These are phyloP conservation scores for Tympanopsis confertula DNA, from an alignment of 2,329 filamentous ascomycete species.

Conservation along the genomic window DNA sequence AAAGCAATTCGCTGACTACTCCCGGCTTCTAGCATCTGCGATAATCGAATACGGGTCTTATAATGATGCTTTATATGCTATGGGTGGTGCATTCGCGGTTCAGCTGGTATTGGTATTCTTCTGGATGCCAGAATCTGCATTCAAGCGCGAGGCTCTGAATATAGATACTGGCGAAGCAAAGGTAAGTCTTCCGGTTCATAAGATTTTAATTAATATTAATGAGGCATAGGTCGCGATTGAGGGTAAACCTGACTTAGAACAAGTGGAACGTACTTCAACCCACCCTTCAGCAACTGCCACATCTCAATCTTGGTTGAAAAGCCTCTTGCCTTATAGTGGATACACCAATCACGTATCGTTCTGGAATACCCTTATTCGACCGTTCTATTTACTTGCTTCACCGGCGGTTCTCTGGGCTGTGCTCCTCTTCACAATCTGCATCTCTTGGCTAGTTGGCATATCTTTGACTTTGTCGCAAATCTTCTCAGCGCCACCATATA, in stretches of 20 bases:
- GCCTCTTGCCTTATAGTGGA: constrained; percentile 21
- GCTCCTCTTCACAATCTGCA: constrained; percentile 22
- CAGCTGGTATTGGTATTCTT: constrained; percentile 23
- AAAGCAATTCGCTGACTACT: not conserved
- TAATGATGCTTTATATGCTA: constrained; percentile 18
- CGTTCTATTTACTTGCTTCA: constrained; percentile 19
- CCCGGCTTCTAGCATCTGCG: constrained; percentile 14
- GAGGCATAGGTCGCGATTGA: constrained; percentile 3
- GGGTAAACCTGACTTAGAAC: constrained; percentile 7
- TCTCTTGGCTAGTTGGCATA: constrained; percentile 18
- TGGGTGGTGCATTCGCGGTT: constrained; percentile 25
- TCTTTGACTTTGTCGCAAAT: constrained; percentile 19
- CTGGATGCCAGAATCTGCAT: constrained; percentile 29
- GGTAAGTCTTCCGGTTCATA: constrained; percentile 7
- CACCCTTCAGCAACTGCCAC: constrained; percentile 11
- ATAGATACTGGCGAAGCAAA: constrained; percentile 18
- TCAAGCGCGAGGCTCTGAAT: constrained; percentile 15
- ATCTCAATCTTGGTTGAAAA: constrained; percentile 11
- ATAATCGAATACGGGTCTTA: constrained; percentile 23
- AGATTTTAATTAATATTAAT: not conserved
- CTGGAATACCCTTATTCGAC: constrained; percentile 20
- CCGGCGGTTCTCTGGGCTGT: constrained; percentile 24
- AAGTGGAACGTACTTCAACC: constrained; percentile 9
- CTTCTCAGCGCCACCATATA: constrained; percentile 22
- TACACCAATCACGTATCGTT: constrained; percentile 23